phyloP scores from a whole-genome alignment of 768 basidiomycete genomes.

The Cyathus striatus region DNA sequence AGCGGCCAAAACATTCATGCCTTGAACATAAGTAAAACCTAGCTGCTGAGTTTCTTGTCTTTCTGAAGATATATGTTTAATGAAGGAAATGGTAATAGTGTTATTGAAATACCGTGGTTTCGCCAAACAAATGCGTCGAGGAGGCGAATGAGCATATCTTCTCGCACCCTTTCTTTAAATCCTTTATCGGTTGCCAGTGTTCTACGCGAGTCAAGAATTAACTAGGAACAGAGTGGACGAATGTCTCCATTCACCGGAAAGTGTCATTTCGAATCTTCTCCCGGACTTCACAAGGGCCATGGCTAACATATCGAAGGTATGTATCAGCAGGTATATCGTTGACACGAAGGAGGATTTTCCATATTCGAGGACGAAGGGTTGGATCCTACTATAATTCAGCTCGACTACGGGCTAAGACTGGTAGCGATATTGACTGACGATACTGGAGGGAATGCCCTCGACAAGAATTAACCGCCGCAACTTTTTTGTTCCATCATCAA shows the following conservation, averaged over 20 bases:
- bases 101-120: conserved; percentile 57
- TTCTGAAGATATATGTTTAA: conserved; percentile 34
- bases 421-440: conserved; percentile 40
- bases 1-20: conserved; percentile 98
- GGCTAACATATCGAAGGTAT: conserved; percentile 73
- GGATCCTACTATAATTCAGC: conserved; percentile 48
- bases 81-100: neutral
- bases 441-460: conserved; percentile 80
- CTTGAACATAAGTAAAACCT: conserved; percentile 95
- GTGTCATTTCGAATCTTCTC: conserved; percentile 97
- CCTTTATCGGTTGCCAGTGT: conserved; percentile 94
- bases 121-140: conserved; percentile 98
- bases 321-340: conserved; percentile 72
- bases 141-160: conserved; percentile 95
- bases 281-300: conserved; percentile 82
- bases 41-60: conserved; percentile 73
- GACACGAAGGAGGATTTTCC: conserved; percentile 90
- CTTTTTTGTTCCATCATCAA: conserved; percentile 81
- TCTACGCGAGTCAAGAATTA: too few species aligned
- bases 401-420: neutral
- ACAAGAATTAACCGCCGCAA: conserved; percentile 83
- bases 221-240: neutral
- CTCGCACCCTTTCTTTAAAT: conserved; percentile 96
- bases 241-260: conserved; percentile 57
- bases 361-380: conserved; percentile 84